Conservation (phyloP, 768 basidiomycete genomes). For the Phanerochaete sordida region DNA sequence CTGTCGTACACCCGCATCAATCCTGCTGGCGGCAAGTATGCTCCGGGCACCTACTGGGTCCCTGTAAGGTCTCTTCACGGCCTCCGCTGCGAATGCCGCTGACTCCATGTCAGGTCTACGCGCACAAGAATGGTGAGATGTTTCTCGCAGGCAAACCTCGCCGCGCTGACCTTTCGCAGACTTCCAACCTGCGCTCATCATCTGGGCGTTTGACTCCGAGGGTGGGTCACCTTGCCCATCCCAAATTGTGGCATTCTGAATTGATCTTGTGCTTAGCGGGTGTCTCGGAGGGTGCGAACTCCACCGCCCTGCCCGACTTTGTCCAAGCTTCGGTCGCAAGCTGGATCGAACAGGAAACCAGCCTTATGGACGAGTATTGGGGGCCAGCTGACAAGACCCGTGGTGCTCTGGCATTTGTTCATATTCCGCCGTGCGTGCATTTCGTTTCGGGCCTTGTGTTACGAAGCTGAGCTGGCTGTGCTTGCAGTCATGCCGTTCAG, state of each 20-base stretch:
- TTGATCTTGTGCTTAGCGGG: conserved; percentile 37
- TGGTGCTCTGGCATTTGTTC: conserved; percentile 66
- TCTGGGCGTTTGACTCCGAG: conserved; percentile 82
- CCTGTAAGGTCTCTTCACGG: conserved; percentile 41
- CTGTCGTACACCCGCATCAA: conserved; percentile 62
- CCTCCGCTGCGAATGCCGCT: conserved; percentile 29
- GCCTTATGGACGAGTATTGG: conserved; percentile 55
- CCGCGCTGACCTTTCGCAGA: too few relatives aligned
- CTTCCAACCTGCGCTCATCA: conserved; percentile 46
- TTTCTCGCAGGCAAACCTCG: too few relatives aligned
- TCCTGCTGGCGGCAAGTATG: conserved; percentile 55
- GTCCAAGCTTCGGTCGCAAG: conserved; percentile 58
- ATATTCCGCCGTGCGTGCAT: conserved; percentile 63
- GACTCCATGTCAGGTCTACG: conserved; percentile 27
- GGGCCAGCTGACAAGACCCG: conserved; percentile 43
- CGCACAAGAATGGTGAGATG: conserved; percentile 8
- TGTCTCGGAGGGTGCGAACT: conserved; percentile 39
- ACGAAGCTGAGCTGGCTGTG: background rate
- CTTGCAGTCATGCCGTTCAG: conserved; percentile 30
- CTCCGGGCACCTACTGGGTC: conserved; percentile 76
- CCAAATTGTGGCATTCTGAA: background rate
- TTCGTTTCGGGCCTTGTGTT: background rate
- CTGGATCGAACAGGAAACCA: conserved; percentile 57
- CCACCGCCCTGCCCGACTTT: conserved; percentile 57
- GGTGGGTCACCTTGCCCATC: conserved; percentile 32